Evolutionary conservation across 345 rosid species (phyloP).

Genomic region (Cardamine resedifolia): DNA sequence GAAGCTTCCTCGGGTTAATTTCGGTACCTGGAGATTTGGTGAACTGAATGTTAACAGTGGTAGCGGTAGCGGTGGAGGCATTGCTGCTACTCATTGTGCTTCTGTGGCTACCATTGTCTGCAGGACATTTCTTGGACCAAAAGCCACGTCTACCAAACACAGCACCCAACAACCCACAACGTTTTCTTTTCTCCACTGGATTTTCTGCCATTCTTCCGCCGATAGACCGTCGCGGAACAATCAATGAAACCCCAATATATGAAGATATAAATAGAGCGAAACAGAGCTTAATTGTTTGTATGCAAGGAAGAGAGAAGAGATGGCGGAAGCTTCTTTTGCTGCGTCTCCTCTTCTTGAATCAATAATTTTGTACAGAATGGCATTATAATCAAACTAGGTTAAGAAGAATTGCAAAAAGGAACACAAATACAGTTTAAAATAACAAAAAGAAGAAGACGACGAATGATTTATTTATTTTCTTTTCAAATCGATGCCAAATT

Average conservation of each 20-base stretch:
- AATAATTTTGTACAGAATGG: conserved; percentile 1
- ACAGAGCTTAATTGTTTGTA: conserved; percentile 6
- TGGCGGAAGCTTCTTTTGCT: not conserved
- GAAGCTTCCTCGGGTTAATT: conserved; percentile 37
- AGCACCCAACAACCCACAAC: conserved; percentile 60
- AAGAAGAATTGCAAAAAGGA: not conserved
- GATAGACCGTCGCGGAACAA: not conserved
- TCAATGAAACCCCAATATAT: not conserved
- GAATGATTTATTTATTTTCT: not conserved
- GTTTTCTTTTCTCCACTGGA: conserved; percentile 48
- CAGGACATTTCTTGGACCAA: conserved; percentile 57
- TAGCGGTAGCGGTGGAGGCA: conserved; percentile 35
- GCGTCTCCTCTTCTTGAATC: conserved; percentile 24
- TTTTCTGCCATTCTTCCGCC: conserved; percentile 26
- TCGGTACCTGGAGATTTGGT: conserved; percentile 44
- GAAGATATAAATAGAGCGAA: not conserved
- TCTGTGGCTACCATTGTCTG: conserved; percentile 22
- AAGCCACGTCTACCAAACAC: conserved; percentile 61
- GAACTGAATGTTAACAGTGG: conserved; percentile 37
- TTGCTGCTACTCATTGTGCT: conserved; percentile 37
- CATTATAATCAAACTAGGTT: conserved; percentile 20
- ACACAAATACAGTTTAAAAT: not conserved
- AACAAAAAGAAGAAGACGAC: not conserved
- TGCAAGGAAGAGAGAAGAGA: not conserved
- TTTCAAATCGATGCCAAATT: conserved; percentile 9